phyloP scores from a whole-genome alignment of 371 early-diverging fungal species.

The Rhizopus arrhizus region DNA sequence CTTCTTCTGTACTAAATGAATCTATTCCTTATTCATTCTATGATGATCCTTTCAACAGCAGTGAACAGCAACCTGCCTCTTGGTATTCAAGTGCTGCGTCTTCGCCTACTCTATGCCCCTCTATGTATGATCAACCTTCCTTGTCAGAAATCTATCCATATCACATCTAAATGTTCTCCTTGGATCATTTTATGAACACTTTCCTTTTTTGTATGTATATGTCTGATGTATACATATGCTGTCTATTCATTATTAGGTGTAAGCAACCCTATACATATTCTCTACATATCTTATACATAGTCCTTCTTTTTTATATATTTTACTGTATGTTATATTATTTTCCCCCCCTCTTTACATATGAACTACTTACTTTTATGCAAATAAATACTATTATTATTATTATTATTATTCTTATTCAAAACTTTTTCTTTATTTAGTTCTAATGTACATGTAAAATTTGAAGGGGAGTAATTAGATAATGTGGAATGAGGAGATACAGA shows the following conservation, averaged over 20 bases:
- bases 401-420: not conserved
- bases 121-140: constrained; percentile 5
- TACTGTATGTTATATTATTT: not conserved
- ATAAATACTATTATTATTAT: not conserved
- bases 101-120: constrained; percentile 5
- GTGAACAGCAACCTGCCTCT: constrained; percentile 3
- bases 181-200: not conserved
- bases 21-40: constrained; percentile 4
- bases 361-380: constrained; percentile 7
- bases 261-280: constrained; percentile 1
- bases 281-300: not conserved
- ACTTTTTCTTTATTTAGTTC: constrained; percentile 1
- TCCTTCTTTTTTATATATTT: not conserved
- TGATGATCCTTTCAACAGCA: constrained; percentile 7
- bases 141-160: not conserved
- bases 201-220: not conserved
- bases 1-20: constrained; percentile 1
- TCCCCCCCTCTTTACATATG: not conserved
- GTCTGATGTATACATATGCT: constrained; percentile 2
- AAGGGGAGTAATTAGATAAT: not conserved
- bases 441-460: not conserved
- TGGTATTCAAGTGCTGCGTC: constrained; percentile 9
- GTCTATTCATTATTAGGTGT: not conserved
- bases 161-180: not conserved
- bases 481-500: not conserved